Conservation (phyloP, 2,329 filamentous ascomycete species). For the Cadophora luteo-olivacea region DNA sequence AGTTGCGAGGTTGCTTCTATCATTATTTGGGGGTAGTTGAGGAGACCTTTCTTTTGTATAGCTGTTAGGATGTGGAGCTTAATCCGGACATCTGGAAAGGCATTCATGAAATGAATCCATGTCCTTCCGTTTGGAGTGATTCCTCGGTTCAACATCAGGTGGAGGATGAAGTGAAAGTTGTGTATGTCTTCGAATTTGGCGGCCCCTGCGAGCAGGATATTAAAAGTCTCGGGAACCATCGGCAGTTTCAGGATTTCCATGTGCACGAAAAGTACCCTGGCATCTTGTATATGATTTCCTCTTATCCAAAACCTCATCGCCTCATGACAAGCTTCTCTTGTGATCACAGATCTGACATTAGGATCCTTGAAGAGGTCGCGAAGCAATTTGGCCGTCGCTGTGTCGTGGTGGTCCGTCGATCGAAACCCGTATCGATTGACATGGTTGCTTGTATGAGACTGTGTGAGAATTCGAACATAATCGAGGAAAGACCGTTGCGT, state of each 20-base stretch:
- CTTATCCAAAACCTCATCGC: slow-evolving; percentile 49
- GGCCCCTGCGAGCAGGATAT: slow-evolving; percentile 50
- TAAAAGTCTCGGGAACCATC: slow-evolving; percentile 49
- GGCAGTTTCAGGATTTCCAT: slow-evolving; percentile 46
- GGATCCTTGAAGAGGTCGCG: slow-evolving; percentile 45
- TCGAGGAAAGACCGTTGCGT: slow-evolving; percentile 47
- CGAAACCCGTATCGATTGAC: slow-evolving; percentile 32
- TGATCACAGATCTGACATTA: slow-evolving; percentile 43
- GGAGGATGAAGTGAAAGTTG: slow-evolving; percentile 48
- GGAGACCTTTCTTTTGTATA: slow-evolving; percentile 39
- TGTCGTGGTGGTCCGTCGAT: slow-evolving; percentile 27
- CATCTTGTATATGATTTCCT: slow-evolving; percentile 43
- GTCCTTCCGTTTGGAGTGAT: slow-evolving; percentile 50
- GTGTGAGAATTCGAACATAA: slow-evolving; percentile 48
- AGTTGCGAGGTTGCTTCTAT: slow-evolving; percentile 30
- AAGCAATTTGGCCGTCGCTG: slow-evolving; percentile 40
- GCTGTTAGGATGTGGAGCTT: slow-evolving; percentile 31
- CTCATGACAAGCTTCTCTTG: slow-evolving; percentile 49
- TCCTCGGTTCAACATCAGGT: slow-evolving; percentile 47
- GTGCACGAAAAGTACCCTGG: slow-evolving; percentile 45
- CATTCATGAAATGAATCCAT: slow-evolving; percentile 50
- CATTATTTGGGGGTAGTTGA: slow-evolving; percentile 26
- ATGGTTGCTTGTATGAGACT: slow-evolving; percentile 34
- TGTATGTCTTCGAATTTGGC: slow-evolving; percentile 48
- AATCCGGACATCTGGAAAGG: slow-evolving; percentile 25